Evolutionary conservation across 2,329 filamentous ascomycete species (phyloP).

Genomic region (Fusarium cicatricum): DNA sequence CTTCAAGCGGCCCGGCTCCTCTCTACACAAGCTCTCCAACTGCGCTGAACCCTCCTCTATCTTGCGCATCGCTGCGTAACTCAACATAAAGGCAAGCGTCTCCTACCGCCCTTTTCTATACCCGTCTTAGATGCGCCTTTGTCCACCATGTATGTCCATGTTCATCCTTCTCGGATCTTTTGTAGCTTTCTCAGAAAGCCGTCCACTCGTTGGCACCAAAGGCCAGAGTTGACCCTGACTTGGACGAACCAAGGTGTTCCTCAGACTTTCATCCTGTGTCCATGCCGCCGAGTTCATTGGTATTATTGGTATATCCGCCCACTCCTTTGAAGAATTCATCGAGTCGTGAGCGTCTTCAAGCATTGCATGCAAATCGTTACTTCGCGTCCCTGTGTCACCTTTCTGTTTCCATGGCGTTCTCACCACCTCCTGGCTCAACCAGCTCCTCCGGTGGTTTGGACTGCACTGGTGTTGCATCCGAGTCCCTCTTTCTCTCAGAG

Average conservation of each 20-base stretch:
- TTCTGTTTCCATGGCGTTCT: slow-evolving; percentile 36
- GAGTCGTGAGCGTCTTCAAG: slow-evolving; percentile 40
- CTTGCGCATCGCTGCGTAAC: not conserved
- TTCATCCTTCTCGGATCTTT: not conserved
- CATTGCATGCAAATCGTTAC: slow-evolving; percentile 38
- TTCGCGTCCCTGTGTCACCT: slow-evolving; percentile 39
- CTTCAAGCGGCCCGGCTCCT: not conserved
- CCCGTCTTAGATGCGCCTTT: not conserved
- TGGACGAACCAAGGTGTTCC: slow-evolving; percentile 4
- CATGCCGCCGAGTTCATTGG: slow-evolving; percentile 21
- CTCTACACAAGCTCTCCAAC: not conserved
- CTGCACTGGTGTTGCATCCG: slow-evolving; percentile 48
- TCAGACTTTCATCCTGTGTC: slow-evolving; percentile 8
- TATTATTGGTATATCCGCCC: slow-evolving; percentile 41
- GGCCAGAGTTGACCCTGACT: not conserved
- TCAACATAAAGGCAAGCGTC: not conserved
- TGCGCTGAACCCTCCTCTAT: not conserved
- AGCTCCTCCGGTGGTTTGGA: slow-evolving; percentile 43
- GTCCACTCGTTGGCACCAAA: not conserved
- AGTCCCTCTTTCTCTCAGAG: slow-evolving; percentile 50
- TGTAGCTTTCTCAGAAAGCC: not conserved
- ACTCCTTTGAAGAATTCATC: slow-evolving; percentile 35
- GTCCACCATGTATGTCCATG: not conserved
- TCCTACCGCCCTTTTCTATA: slow-evolving; percentile 4
- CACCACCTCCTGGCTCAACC: slow-evolving; percentile 17